Evolutionary conservation across 805 yeast species (phyloP).

Genomic region (Brettanomyces anomalus): DNA sequence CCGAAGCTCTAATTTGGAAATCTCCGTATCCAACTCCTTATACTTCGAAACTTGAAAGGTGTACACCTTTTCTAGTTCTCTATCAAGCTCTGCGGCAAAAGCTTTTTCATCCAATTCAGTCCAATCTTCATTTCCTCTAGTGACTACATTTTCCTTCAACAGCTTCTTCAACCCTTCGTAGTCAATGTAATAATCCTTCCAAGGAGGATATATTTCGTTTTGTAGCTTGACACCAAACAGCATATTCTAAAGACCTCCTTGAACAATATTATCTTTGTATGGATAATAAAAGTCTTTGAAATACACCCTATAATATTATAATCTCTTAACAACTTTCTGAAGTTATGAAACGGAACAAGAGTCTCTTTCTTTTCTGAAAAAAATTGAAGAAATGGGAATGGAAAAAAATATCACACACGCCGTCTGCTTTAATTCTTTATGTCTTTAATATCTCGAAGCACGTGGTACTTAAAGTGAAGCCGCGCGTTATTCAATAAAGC

Average conservation of each 20-base stretch:
- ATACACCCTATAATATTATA: no score
- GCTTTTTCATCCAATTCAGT: slow-evolving; percentile 61
- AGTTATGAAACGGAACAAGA: no score
- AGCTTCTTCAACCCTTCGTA: slow-evolving; percentile 59
- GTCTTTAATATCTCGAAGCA: no score
- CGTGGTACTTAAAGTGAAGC: no score
- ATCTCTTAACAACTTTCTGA: no score
- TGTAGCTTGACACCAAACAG: slow-evolving; percentile 78
- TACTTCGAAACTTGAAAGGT: slow-evolving; percentile 62
- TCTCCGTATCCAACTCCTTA: slow-evolving; percentile 53
- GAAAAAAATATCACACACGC: no score
- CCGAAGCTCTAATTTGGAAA: slow-evolving; percentile 54
- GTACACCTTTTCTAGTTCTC: slow-evolving; percentile 69
- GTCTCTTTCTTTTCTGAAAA: no score
- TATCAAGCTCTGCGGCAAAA: slow-evolving; percentile 60
- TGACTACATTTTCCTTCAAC: slow-evolving; percentile 55
- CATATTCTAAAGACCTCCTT: slow-evolving; percentile 34
- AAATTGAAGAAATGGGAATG: no score
- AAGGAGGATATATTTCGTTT: slow-evolving; percentile 76
- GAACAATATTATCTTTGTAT: no score
- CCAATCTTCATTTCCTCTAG: slow-evolving; percentile 34
- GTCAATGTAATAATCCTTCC: slow-evolving; percentile 68
- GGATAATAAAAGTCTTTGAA: no score
- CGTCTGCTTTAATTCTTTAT: no score
- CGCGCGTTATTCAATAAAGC: no score